phyloP scores from a whole-genome alignment of 768 basidiomycete genomes.

The Mycena venus region DNA sequence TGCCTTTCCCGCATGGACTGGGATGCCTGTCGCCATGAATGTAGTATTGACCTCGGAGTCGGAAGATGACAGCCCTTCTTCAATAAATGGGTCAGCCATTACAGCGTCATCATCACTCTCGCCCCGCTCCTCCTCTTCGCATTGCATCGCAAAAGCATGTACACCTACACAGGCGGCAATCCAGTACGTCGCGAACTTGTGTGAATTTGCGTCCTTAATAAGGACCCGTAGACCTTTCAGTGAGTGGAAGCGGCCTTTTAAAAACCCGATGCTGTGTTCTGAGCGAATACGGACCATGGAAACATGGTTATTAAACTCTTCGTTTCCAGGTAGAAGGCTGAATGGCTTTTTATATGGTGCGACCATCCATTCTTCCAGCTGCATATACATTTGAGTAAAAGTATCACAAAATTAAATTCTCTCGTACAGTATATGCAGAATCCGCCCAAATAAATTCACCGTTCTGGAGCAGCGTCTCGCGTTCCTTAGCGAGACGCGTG shows the following conservation, averaged over 20 bases:
- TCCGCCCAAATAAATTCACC: slow-evolving; percentile 45
- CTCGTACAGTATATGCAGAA: slow-evolving; percentile 42
- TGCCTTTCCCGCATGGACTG: background rate
- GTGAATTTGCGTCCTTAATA: slow-evolving; percentile 30
- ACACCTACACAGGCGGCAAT: slow-evolving; percentile 39
- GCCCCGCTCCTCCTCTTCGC: slow-evolving; percentile 34
- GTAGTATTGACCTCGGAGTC: background rate
- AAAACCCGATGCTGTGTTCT: slow-evolving; percentile 47
- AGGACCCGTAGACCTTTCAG: slow-evolving; percentile 35
- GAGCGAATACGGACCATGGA: no score
- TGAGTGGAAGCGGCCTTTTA: slow-evolving; percentile 44
- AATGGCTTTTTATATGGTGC: slow-evolving; percentile 36
- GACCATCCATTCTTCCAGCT: slow-evolving; percentile 22
- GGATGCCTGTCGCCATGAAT: background rate
- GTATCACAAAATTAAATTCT: background rate
- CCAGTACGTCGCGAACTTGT: slow-evolving; percentile 36
- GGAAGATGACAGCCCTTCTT: background rate
- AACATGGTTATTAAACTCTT: slow-evolving; percentile 41
- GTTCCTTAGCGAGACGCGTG: slow-evolving; percentile 28
- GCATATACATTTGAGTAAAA: background rate
- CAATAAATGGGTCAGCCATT: slow-evolving; percentile 11
- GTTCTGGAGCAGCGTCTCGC: slow-evolving; percentile 16
- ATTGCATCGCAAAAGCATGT: slow-evolving; percentile 39
- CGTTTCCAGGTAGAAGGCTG: slow-evolving; percentile 31
- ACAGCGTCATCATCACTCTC: slow-evolving; percentile 11